phyloP scores from a whole-genome alignment of 2,329 filamentous ascomycete species.

The Alternaria gansuensis region DNA sequence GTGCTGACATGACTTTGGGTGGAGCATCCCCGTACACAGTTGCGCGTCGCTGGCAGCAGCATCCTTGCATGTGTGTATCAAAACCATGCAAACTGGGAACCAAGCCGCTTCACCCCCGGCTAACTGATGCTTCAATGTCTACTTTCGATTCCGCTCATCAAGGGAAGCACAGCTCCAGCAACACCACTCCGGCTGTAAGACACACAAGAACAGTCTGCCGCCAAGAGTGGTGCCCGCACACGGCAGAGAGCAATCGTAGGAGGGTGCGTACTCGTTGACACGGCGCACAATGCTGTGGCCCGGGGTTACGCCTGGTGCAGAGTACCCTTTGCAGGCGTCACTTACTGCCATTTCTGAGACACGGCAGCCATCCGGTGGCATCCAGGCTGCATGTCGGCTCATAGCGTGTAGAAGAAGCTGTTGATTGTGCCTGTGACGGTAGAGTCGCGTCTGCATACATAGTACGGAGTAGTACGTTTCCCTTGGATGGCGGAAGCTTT shows the following conservation, averaged over 20 bases:
- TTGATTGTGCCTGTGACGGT: neutral
- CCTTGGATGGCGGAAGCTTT: neutral
- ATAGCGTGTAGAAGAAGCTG: neutral
- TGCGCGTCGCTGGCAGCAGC: constrained; percentile 8
- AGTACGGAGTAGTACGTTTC: neutral
- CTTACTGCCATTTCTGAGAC: neutral
- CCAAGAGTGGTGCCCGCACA: constrained; percentile 40
- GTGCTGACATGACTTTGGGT: constrained; percentile 9
- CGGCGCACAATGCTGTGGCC: neutral
- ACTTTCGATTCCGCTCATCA: too few relatives aligned
- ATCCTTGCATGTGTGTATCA: neutral
- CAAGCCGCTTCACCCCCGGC: too few relatives aligned
- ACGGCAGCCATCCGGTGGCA: neutral
- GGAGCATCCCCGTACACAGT: constrained; percentile 13
- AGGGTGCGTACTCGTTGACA: constrained; percentile 40
- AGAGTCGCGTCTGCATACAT: neutral
- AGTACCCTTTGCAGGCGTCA: neutral
- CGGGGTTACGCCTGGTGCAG: neutral
- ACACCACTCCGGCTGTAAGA: constrained; percentile 56
- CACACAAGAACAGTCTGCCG: constrained; percentile 1
- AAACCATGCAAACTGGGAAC: too few relatives aligned
- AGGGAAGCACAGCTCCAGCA: constrained; percentile 61
- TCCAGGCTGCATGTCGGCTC: neutral
- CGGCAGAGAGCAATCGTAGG: too few relatives aligned
- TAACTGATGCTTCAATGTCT: too few relatives aligned